These are phyloP conservation scores for Suillus paluster DNA, from an alignment of 768 basidiomycete species.

Conservation along the genomic window DNA sequence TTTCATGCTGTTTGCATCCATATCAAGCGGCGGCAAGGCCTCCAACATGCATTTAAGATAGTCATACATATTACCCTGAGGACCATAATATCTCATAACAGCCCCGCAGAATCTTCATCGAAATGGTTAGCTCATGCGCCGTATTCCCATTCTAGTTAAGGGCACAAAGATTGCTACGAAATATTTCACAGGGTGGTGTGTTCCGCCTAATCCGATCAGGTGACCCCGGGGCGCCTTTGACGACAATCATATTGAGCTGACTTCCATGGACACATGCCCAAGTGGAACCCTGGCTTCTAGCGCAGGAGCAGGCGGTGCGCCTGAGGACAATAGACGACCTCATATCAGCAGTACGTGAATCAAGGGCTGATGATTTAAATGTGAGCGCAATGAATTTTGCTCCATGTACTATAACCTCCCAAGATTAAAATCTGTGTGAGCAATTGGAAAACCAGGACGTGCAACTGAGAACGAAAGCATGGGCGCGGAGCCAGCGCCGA, in stretches of 20 bases:
- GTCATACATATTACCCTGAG: background rate
- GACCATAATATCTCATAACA: background rate
- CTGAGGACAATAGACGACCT: background rate
- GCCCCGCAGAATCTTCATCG: background rate
- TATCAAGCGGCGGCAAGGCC: background rate
- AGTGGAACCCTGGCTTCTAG: background rate
- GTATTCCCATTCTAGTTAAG: background rate
- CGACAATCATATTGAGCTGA: no score
- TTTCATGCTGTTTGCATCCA: background rate
- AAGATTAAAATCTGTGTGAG: background rate
- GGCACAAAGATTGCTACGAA: background rate
- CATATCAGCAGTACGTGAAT: background rate
- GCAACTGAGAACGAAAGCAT: background rate
- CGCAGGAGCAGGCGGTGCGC: background rate
- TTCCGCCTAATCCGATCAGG: background rate
- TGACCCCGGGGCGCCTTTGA: background rate
- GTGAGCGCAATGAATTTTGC: background rate
- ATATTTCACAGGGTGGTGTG: background rate
- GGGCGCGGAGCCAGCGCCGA: background rate
- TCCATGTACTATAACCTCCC: background rate
- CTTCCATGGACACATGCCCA: background rate
- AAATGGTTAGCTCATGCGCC: conserved; percentile 1
- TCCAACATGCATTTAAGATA: background rate
- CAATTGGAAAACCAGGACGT: background rate
- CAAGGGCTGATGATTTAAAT: background rate